phyloP scores from a whole-genome alignment of 345 rosid species.

The Acer saccharum region DNA sequence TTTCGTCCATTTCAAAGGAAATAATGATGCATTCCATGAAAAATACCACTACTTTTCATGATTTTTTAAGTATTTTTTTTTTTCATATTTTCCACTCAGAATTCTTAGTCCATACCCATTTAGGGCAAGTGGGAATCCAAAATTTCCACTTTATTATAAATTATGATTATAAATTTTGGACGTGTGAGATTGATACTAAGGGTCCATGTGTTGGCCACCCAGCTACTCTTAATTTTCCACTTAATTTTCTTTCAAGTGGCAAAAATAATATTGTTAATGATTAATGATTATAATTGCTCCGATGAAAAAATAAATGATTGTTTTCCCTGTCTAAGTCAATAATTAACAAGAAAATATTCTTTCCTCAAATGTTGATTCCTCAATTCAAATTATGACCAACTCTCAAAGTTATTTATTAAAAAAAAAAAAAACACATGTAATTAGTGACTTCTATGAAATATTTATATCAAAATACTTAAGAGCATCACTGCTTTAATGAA shows the following conservation, averaged over 20 bases:
- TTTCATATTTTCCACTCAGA: constrained; percentile 16
- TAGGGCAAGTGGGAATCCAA: constrained; percentile 54
- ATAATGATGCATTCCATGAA: constrained; percentile 30
- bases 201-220: constrained; percentile 71
- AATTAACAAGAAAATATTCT: too few relatives aligned
- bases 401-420: too few relatives aligned
- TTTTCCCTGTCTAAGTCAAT: neutral
- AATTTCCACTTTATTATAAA: constrained; percentile 19
- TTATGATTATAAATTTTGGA: constrained; percentile 17
- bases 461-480: too few relatives aligned
- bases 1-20: constrained; percentile 14
- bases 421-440: too few relatives aligned
- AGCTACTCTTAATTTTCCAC: constrained; percentile 5
- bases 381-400: too few relatives aligned
- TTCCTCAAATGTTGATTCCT: neutral
- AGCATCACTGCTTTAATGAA: too few relatives aligned
- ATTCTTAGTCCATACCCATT: constrained; percentile 66
- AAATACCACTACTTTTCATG: neutral
- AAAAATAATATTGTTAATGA: constrained; percentile 2
- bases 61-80: constrained; percentile 14
- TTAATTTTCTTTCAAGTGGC: constrained; percentile 9
- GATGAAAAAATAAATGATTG: neutral
- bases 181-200: constrained; percentile 16
- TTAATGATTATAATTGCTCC: neutral
- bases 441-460: too few relatives aligned